These are phyloP conservation scores for Neurospora sp. DNA, from an alignment of 2,329 filamentous ascomycete species.

Conservation along the genomic window DNA sequence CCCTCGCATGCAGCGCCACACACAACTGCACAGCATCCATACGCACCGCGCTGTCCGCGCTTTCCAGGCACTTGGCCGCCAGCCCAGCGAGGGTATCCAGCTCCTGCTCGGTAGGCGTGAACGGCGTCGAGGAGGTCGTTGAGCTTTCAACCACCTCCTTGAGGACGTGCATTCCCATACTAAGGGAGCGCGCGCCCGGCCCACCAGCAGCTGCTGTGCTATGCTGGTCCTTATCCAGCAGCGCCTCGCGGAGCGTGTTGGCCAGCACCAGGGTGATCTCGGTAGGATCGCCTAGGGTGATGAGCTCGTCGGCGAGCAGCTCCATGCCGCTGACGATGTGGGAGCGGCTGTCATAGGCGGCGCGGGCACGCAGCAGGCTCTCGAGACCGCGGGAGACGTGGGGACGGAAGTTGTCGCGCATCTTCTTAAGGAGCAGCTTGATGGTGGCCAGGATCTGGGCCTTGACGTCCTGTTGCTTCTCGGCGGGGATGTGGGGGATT, in stretches of 20 bases:
- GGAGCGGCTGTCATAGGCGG: constrained; percentile 55
- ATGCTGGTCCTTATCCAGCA: constrained; percentile 25
- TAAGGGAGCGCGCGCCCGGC: constrained; percentile 29
- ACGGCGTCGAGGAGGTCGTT: constrained; percentile 22
- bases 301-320: constrained; percentile 62
- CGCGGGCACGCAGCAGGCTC: constrained; percentile 55
- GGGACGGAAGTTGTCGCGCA: constrained; percentile 54
- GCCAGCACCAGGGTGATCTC: constrained; percentile 50
- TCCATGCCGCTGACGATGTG: constrained; percentile 69
- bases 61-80: constrained; percentile 48
- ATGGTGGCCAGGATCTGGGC: constrained; percentile 66
- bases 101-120: constrained; percentile 41
- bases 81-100: constrained; percentile 41
- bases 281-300: constrained; percentile 52
- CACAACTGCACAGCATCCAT: constrained; percentile 77
- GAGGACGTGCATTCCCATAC: constrained; percentile 56
- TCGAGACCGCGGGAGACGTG: constrained; percentile 61
- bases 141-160: constrained; percentile 44
- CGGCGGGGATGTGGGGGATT: constrained; percentile 41
- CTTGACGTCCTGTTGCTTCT: constrained; percentile 64
- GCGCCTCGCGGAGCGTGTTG: constrained; percentile 31
- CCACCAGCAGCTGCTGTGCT: constrained; percentile 13
- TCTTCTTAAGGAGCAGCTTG: constrained; percentile 60
- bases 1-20: constrained; percentile 55
- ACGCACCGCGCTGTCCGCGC: constrained; percentile 50